Evolutionary conservation across 129 eudicot species (phyloP).

Genomic region (Kitagawia praeruptora): DNA sequence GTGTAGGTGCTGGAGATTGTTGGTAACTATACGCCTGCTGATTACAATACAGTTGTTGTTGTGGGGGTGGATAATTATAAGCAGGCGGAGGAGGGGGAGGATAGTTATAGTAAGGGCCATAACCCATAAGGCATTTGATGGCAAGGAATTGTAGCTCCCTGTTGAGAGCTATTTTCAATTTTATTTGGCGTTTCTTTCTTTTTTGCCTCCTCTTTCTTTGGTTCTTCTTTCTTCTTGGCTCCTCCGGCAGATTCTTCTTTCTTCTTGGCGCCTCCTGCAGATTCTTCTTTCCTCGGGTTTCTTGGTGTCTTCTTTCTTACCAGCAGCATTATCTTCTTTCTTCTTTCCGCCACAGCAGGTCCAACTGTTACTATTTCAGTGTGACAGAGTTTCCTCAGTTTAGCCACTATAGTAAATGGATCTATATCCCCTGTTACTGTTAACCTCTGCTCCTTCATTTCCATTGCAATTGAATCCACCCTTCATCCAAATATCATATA

Average conservation of each 20-base stretch:
- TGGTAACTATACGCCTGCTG: constrained; percentile 1
- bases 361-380: constrained; percentile 72
- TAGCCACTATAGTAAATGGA: constrained; percentile 55
- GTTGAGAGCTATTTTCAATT: background rate
- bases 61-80: constrained; percentile 11
- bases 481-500: constrained; percentile 24
- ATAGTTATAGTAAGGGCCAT: background rate
- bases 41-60: constrained; percentile 15
- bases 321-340: constrained; percentile 31
- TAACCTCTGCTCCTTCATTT: constrained; percentile 61
- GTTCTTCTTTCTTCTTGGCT: constrained; percentile 16
- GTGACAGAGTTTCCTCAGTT: constrained; percentile 57
- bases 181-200: constrained; percentile 22
- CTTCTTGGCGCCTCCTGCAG: constrained; percentile 1
- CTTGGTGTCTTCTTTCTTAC: constrained; percentile 29
- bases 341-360: constrained; percentile 77
- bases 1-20: constrained; percentile 21
- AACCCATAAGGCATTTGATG: constrained; percentile 22
- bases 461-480: constrained; percentile 62
- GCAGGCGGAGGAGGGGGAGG: constrained; percentile 12
- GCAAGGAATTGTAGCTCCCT: constrained; percentile 10
- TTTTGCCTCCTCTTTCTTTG: constrained; percentile 24
- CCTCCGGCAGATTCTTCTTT: constrained; percentile 13
- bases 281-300: constrained; percentile 33
- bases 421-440: constrained; percentile 76